phyloP scores from a whole-genome alignment of 129 eudicot species.

The Scalesia atractyloides region DNA sequence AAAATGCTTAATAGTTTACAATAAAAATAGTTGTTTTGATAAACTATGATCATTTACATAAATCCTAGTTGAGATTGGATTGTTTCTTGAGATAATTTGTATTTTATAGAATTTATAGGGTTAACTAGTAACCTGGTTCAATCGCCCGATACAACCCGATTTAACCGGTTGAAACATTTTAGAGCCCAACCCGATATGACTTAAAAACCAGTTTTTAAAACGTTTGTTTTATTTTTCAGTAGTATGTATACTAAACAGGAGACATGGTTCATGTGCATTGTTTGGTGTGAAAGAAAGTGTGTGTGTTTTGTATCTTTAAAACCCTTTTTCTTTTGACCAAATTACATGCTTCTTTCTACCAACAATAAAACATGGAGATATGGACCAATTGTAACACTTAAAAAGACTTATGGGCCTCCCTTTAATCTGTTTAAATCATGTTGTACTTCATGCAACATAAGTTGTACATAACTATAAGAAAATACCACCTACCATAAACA shows the following conservation, averaged over 20 bases:
- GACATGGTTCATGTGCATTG: constrained; percentile 42
- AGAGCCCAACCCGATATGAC: no score
- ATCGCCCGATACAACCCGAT: no score
- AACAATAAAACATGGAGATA: constrained; percentile 42
- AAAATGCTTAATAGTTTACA: no score
- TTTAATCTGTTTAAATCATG: constrained; percentile 25
- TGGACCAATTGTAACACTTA: constrained; percentile 33
- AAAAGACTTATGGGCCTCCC: constrained; percentile 26
- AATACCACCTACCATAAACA: constrained; percentile 35
- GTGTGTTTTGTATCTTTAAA: constrained; percentile 7
- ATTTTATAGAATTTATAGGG: no score
- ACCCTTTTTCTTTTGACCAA: constrained; percentile 42
- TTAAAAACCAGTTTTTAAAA: no score
- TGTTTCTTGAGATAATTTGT: no score
- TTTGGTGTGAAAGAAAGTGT: constrained; percentile 10
- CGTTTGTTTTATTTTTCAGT: constrained; percentile 1
- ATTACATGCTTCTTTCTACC: constrained; percentile 28
- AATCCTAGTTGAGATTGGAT: no score
- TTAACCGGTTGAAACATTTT: no score
- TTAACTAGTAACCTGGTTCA: no score
- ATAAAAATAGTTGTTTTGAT: no score
- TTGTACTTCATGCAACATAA: constrained; percentile 27
- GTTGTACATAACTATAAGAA: constrained; percentile 21
- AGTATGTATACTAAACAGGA: constrained; percentile 18
- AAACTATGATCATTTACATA: no score